These are phyloP conservation scores for Periconia sp. DNA, from an alignment of 2,329 filamentous ascomycete species.

Conservation along the genomic window DNA sequence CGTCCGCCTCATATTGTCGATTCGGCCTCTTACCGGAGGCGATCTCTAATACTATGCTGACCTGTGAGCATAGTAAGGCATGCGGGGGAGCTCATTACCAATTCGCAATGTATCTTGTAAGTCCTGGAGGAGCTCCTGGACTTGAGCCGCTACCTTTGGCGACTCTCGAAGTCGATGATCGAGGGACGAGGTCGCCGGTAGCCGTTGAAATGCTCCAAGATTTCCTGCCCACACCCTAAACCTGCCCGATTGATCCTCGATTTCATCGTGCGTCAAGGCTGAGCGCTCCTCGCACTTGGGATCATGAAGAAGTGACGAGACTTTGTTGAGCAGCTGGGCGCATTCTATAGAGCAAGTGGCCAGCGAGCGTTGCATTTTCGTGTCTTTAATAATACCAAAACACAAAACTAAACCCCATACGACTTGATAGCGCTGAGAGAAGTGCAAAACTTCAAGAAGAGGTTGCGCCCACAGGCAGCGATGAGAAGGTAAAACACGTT, in stretches of 20 bases:
- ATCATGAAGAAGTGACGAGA: slow-evolving; percentile 2
- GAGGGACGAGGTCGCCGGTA: slow-evolving; percentile 20
- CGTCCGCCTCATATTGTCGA: too few species aligned
- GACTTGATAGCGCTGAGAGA: too few species aligned
- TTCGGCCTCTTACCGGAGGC: slow-evolving; percentile 17
- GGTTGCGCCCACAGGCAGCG: not conserved
- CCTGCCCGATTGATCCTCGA: slow-evolving; percentile 19
- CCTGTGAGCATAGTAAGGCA: too few species aligned
- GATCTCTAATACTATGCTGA: too few species aligned
- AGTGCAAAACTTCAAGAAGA: not conserved
- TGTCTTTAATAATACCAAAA: slow-evolving; percentile 3
- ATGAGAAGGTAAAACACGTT: not conserved
- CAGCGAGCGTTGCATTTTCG: slow-evolving; percentile 8
- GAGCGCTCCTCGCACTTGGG: not conserved
- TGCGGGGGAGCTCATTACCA: too few species aligned
- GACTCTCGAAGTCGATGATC: slow-evolving; percentile 30
- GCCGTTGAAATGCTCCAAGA: slow-evolving; percentile 31
- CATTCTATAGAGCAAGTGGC: slow-evolving; percentile 9
- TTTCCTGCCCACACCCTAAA: slow-evolving; percentile 39
- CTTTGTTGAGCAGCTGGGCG: slow-evolving; percentile 5
- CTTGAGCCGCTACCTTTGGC: slow-evolving; percentile 22
- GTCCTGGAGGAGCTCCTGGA: slow-evolving; percentile 28
- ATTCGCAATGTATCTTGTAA: slow-evolving; percentile 15
- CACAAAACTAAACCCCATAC: too few species aligned
- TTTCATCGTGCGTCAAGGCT: slow-evolving; percentile 6